These are phyloP conservation scores for Guillardia theta DNA, from an alignment of 78 protist species.

Conservation along the genomic window DNA sequence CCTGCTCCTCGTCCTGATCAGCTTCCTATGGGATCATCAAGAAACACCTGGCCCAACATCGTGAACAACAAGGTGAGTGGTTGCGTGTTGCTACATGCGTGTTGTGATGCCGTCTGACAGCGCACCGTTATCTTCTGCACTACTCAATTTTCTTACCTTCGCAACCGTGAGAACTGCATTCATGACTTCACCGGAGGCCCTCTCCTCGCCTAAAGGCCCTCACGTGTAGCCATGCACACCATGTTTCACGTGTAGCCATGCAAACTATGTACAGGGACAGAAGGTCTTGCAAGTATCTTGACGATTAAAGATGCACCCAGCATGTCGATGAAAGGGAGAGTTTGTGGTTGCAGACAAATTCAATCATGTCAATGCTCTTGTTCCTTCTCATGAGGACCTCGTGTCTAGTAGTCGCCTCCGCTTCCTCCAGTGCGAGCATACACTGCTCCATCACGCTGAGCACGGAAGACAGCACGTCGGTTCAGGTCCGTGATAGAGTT, in stretches of 20 bases:
- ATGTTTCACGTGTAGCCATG: too few relatives aligned
- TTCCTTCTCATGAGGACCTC: too few relatives aligned
- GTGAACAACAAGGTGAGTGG: constrained; percentile 19
- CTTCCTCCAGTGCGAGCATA: not conserved
- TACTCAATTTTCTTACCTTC: not conserved
- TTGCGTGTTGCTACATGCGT: not conserved
- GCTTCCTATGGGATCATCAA: constrained; percentile 18
- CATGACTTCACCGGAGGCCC: constrained; percentile 37
- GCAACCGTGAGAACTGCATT: not conserved
- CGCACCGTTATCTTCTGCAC: constrained; percentile 28
- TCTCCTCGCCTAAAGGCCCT: not conserved
- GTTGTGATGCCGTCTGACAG: not conserved
- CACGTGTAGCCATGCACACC: too few relatives aligned
- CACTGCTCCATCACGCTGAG: not conserved
- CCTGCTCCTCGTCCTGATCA: not conserved
- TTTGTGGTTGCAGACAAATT: too few relatives aligned
- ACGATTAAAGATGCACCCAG: too few relatives aligned
- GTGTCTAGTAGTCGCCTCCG: not conserved
- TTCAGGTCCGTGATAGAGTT: not conserved
- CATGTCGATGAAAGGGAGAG: too few relatives aligned
- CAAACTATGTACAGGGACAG: too few relatives aligned
- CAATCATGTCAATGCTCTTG: too few relatives aligned
- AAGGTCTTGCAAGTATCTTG: too few relatives aligned
- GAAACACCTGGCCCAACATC: constrained; percentile 41
- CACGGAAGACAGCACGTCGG: not conserved